Evolutionary conservation across 2,329 filamentous ascomycete species (phyloP).

Genomic region (Aspergillus sp.): DNA sequence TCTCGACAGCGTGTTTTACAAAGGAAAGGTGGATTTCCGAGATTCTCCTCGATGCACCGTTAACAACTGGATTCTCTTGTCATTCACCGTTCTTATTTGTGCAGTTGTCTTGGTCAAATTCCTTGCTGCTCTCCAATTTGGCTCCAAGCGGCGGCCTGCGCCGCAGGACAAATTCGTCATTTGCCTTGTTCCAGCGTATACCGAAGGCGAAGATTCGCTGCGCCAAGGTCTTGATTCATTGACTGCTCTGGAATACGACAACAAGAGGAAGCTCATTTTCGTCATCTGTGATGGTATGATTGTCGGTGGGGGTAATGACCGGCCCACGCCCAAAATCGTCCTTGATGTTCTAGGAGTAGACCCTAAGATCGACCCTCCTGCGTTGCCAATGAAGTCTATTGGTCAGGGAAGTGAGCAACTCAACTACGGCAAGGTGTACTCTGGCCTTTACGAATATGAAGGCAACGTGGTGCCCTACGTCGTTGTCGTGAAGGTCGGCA

Average conservation of each 20-base stretch:
- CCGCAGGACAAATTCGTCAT: constrained; percentile 99
- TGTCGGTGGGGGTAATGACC: constrained; percentile 89
- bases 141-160: constrained; percentile 78
- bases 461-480: constrained; percentile 96
- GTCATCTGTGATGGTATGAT: constrained; percentile 98
- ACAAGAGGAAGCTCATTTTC: constrained; percentile 94
- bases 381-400: constrained; percentile 88
- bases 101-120: constrained; percentile 81
- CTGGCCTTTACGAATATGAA: constrained; percentile 93
- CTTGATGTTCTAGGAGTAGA: constrained; percentile 95
- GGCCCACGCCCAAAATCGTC: constrained; percentile 94
- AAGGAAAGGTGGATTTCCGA: constrained; percentile 80
- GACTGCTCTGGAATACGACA: constrained; percentile 91
- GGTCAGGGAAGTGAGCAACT: constrained; percentile 84
- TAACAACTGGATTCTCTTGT: constrained; percentile 85
- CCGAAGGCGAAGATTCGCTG: constrained; percentile 91
- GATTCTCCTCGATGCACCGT: constrained; percentile 67
- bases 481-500: constrained; percentile 93
- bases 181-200: constrained; percentile 95
- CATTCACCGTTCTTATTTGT: constrained; percentile 79
- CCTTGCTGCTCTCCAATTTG: constrained; percentile 84
- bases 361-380: constrained; percentile 90
- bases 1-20: constrained; percentile 74
- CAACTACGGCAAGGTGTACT: constrained; percentile 98
- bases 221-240: constrained; percentile 90